Percentiles rank a stretch among this genome's conserved stretches.
phyloP scores from a whole-genome alignment of 306 rosid genomes.

The Adenanthera pavonina region DNA sequence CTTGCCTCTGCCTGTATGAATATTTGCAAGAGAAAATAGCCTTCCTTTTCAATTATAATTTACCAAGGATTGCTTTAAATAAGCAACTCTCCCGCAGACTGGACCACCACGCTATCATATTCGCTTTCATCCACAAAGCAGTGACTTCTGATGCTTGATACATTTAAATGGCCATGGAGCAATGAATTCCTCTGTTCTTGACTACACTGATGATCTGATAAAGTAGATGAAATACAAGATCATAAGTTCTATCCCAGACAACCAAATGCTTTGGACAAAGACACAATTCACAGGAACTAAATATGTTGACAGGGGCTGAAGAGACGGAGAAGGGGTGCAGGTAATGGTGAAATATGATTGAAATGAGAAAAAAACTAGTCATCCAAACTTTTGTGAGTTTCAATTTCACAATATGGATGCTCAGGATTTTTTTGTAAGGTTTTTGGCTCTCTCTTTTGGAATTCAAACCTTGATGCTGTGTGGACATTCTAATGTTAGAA shows the following conservation, averaged over 20 bases:
- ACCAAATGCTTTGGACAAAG: neutral
- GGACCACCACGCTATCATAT: constrained; percentile 35
- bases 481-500: constrained; percentile 18
- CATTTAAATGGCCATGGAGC: constrained; percentile 31
- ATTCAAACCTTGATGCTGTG: neutral
- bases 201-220: constrained; percentile 51
- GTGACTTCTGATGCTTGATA: constrained; percentile 31
- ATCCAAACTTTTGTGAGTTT: neutral
- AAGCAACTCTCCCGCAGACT: constrained; percentile 29
- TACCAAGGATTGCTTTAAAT: constrained; percentile 9
- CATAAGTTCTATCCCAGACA: constrained; percentile 19
- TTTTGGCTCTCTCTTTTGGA: neutral
- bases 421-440: neutral
- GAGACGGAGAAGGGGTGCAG: neutral
- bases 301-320: neutral
- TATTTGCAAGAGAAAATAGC: constrained; percentile 32
- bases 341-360: neutral
- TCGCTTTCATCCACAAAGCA: constrained; percentile 36
- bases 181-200: constrained; percentile 13
- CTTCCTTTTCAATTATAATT: constrained; percentile 34
- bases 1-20: constrained; percentile 38
- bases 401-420: neutral
- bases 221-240: constrained; percentile 32
- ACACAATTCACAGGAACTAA: constrained; percentile 13
- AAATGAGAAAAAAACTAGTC: neutral